Conservation (phyloP, 164 flowering plant genomes). For the Annona squamosa region DNA sequence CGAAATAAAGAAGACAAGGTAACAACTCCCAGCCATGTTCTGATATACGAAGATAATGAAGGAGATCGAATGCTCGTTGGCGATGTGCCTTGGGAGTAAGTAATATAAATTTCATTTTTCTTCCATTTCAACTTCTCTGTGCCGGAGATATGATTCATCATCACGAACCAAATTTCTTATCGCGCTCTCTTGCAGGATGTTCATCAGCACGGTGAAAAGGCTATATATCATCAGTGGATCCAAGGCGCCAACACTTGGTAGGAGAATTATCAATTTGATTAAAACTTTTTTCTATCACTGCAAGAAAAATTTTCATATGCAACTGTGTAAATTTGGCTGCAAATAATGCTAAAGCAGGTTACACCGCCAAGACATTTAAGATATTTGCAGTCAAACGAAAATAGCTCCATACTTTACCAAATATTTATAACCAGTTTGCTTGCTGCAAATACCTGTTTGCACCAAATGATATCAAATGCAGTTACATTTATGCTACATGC, state of each 20-base stretch:
- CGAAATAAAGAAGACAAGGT: background rate
- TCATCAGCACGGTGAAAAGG: constrained; percentile 16
- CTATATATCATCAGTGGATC: constrained; percentile 16
- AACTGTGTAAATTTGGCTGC: too few species aligned
- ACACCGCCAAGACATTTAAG: too few species aligned
- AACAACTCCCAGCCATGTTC: constrained; percentile 5
- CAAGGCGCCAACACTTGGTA: constrained; percentile 13
- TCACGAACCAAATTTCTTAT: background rate
- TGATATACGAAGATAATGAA: constrained; percentile 15
- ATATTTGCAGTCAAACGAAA: too few species aligned
- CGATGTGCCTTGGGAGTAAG: constrained; percentile 10
- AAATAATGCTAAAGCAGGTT: too few species aligned
- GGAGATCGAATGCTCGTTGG: constrained; percentile 14
- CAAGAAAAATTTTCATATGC: too few species aligned
- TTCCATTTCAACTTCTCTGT: background rate
- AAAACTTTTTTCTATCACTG: background rate
- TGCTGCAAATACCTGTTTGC: too few species aligned
- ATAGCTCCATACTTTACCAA: too few species aligned
- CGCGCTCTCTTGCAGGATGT: constrained; percentile 11
- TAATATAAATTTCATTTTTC: background rate
- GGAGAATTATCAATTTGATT: background rate
- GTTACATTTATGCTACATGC: too few species aligned
- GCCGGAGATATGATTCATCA: background rate
- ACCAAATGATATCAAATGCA: too few species aligned
- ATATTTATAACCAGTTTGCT: too few species aligned